A percentile compares a stretch with the other conserved stretches of the same genome.
phyloP scores from a whole-genome alignment of 139 green algal genomes.

The Protoeuglena noctilucae region DNA sequence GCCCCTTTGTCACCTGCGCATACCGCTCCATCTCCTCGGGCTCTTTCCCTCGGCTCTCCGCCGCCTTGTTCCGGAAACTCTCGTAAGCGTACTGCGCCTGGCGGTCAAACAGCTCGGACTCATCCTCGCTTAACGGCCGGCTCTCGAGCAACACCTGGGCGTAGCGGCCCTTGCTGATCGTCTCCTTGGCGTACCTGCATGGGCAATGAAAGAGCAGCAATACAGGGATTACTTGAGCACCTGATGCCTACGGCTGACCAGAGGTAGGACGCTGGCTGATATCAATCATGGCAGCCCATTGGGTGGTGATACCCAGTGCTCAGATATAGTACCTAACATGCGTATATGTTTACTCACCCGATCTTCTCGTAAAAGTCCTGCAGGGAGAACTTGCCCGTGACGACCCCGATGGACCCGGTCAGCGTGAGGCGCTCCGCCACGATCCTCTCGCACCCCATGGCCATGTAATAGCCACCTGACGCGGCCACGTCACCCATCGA shows the following conservation, averaged over 20 bases:
- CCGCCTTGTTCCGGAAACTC: slow-evolving; percentile 70
- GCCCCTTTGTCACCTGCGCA: slow-evolving; percentile 7
- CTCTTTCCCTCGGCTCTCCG: slow-evolving; percentile 31
- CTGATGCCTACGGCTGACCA: background rate
- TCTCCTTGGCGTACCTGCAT: slow-evolving; percentile 50
- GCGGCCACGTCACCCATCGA: slow-evolving; percentile 88
- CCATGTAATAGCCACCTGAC: slow-evolving; percentile 88
- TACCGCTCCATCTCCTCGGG: slow-evolving; percentile 36
- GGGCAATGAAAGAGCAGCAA: too few species aligned
- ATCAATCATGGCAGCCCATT: background rate
- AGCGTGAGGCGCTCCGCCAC: slow-evolving; percentile 79
- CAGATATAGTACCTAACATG: background rate
- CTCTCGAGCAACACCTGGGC: slow-evolving; percentile 63
- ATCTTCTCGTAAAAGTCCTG: slow-evolving; percentile 60
- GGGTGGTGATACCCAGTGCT: background rate
- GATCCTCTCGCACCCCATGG: slow-evolving; percentile 58
- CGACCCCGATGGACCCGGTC: slow-evolving; percentile 82
- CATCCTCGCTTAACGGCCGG: slow-evolving; percentile 58
- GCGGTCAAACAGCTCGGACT: slow-evolving; percentile 57
- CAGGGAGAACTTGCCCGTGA: slow-evolving; percentile 77
- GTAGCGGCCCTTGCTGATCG: slow-evolving; percentile 51
- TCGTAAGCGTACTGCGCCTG: slow-evolving; percentile 61
- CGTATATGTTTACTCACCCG: slow-evolving; percentile 16
- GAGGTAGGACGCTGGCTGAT: background rate
- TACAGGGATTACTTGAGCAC: background rate